These are phyloP conservation scores for Rhododendron ovatum DNA, from an alignment of 148 eudicot species.

Conservation along the genomic window DNA sequence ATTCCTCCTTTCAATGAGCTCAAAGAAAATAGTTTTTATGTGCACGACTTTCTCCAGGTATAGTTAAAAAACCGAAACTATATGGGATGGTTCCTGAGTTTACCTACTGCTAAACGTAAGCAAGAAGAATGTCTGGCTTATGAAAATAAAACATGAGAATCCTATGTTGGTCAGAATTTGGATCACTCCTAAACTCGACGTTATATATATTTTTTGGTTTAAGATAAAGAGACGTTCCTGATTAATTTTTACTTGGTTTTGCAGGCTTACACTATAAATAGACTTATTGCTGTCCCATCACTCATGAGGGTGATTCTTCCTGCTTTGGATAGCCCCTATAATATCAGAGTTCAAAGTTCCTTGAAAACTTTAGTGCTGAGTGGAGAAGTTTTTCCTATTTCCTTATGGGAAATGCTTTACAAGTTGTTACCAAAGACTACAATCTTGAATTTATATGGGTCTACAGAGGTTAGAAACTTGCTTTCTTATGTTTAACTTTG, in stretches of 20 bases:
- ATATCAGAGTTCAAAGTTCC: conserved; percentile 27
- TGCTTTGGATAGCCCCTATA: conserved; percentile 36
- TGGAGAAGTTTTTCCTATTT: conserved; percentile 68
- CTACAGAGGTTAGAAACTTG: conserved; percentile 73
- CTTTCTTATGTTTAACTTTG: background rate
- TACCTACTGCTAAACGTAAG: background rate
- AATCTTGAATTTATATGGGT: conserved; percentile 86
- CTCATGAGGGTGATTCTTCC: conserved; percentile 68
- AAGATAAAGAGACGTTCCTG: background rate
- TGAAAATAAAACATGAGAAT: background rate
- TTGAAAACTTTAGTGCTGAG: conserved; percentile 70
- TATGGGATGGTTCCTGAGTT: background rate
- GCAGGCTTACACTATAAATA: conserved; percentile 58
- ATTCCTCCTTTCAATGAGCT: conserved; percentile 62
- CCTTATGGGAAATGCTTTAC: conserved; percentile 53
- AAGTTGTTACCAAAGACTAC: conserved; percentile 53
- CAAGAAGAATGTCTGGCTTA: background rate
- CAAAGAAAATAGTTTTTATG: conserved; percentile 44
- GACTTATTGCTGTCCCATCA: conserved; percentile 81
- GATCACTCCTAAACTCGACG: background rate
- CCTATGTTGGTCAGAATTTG: background rate
- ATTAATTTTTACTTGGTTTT: conserved; percentile 1
- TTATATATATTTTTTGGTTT: background rate
- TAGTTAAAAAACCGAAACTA: background rate
- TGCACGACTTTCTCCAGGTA: conserved; percentile 65